These are phyloP conservation scores for Neofusicoccum laricinum DNA, from an alignment of 2,329 filamentous ascomycete genomes.

Conservation along the genomic window DNA sequence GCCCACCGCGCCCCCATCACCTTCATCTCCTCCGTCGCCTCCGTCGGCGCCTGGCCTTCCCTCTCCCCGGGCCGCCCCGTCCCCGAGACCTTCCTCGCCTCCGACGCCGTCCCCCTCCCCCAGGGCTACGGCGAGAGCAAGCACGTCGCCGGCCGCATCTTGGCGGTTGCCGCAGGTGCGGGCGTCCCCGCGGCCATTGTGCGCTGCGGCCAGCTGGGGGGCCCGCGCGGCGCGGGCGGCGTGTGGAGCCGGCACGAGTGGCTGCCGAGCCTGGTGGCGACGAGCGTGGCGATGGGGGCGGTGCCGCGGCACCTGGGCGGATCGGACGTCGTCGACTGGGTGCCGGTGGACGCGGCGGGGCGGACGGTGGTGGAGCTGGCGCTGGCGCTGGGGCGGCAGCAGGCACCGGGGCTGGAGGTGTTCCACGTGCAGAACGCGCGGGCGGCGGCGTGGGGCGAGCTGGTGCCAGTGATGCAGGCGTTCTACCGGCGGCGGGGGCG, in stretches of 20 bases:
- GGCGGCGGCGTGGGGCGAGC: slow-evolving; percentile 8
- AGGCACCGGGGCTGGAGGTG: slow-evolving; percentile 12
- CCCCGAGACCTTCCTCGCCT: slow-evolving; percentile 29
- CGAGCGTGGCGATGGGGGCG: slow-evolving; percentile 21
- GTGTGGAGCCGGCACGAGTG: slow-evolving; percentile 28
- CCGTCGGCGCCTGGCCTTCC: slow-evolving; percentile 27
- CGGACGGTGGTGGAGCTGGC: slow-evolving; percentile 13
- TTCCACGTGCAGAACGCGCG: slow-evolving; percentile 20
- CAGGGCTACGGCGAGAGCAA: slow-evolving; percentile 41
- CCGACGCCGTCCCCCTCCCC: slow-evolving; percentile 26
- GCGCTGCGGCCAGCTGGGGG: slow-evolving; percentile 32
- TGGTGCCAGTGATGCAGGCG: slow-evolving; percentile 15
- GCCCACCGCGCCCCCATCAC: slow-evolving; percentile 25
- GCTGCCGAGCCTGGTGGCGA: slow-evolving; percentile 27
- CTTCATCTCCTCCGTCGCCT: slow-evolving; percentile 40
- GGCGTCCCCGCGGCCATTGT: slow-evolving; percentile 25
- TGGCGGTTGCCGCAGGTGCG: slow-evolving; percentile 25
- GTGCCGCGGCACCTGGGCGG: slow-evolving; percentile 22
- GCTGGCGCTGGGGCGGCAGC: neutral
- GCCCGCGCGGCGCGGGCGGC: slow-evolving; percentile 22
- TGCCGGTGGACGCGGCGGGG: slow-evolving; percentile 20
- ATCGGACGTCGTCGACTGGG: slow-evolving; percentile 26
- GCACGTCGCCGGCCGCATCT: slow-evolving; percentile 32
- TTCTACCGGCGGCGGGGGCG: neutral
- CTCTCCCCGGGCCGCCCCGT: slow-evolving; percentile 19